Percentiles rank a stretch among this genome's conserved stretches.
Conservation (phyloP, 2,329 filamentous ascomycete genomes). For the Diaporthe capsici region DNA sequence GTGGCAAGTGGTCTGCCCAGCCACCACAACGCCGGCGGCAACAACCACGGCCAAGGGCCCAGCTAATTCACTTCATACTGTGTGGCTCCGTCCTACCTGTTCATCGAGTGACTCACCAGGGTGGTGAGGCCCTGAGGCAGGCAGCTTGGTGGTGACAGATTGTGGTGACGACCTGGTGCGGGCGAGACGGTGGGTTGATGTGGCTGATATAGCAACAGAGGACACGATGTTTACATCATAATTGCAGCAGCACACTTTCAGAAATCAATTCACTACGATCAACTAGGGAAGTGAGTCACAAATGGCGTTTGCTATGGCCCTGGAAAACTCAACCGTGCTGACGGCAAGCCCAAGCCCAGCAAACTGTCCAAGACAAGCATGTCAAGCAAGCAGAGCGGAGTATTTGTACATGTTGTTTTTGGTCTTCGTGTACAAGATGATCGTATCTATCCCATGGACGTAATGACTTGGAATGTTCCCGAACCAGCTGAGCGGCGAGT, state of each 20-base stretch:
- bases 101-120: not conserved
- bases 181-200: not conserved
- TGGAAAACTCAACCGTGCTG: not conserved
- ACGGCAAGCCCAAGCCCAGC: not conserved
- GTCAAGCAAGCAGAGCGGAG: too few species aligned
- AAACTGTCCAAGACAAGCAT: not conserved
- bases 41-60: not conserved
- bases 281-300: not conserved
- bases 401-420: not conserved
- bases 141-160: not conserved
- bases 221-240: fast-evolving
- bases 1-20: not conserved
- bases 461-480: not conserved
- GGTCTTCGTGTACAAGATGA: fast-evolving
- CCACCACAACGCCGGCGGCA: not conserved
- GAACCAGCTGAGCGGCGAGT: not conserved
- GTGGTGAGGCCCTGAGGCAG: not conserved
- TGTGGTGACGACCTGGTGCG: not conserved
- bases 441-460: not conserved
- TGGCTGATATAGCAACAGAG: not conserved
- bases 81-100: not conserved
- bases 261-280: not conserved
- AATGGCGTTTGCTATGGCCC: not conserved
- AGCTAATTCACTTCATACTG: not conserved
- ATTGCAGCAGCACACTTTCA: not conserved